phyloP scores from a whole-genome alignment of 805 yeast species.

The Yamadazyma sp. region DNA sequence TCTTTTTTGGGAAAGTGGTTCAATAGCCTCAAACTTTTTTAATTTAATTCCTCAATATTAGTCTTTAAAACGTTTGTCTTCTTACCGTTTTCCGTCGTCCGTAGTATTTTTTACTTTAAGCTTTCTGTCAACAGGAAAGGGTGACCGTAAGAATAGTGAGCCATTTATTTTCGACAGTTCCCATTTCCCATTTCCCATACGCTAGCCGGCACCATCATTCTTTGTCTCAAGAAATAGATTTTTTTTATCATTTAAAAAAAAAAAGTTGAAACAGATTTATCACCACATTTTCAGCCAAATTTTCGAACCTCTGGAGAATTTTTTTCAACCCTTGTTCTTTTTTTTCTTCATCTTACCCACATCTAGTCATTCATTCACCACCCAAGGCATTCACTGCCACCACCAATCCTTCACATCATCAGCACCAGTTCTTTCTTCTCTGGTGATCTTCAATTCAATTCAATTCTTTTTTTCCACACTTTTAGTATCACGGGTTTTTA shows the following conservation, averaged over 20 bases:
- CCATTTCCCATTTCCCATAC: no score
- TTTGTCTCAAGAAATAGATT: no score
- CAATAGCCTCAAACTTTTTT: constrained; percentile 2
- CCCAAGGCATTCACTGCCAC: not conserved
- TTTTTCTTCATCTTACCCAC: constrained; percentile 1
- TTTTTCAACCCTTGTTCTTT: not conserved
- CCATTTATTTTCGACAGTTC: no score
- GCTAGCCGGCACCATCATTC: no score
- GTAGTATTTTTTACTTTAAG: constrained; percentile 1
- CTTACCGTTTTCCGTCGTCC: not conserved
- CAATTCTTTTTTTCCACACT: no score
- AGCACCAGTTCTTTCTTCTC: no score
- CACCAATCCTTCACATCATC: constrained; percentile 2
- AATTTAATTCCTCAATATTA: not conserved
- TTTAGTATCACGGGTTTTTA: no score
- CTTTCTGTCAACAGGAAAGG: not conserved
- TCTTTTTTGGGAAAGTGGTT: not conserved
- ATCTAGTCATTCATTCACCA: not conserved
- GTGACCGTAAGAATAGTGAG: no score
- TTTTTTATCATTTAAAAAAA: not conserved
- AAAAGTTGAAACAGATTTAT: constrained; percentile 3
- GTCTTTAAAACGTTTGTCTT: constrained; percentile 1
- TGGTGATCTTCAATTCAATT: constrained; percentile 1
- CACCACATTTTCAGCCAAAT: constrained; percentile 5
- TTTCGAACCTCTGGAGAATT: not conserved